phyloP scores from a whole-genome alignment of 2,329 filamentous ascomycete genomes.

The Curvularia eragrostidis region DNA sequence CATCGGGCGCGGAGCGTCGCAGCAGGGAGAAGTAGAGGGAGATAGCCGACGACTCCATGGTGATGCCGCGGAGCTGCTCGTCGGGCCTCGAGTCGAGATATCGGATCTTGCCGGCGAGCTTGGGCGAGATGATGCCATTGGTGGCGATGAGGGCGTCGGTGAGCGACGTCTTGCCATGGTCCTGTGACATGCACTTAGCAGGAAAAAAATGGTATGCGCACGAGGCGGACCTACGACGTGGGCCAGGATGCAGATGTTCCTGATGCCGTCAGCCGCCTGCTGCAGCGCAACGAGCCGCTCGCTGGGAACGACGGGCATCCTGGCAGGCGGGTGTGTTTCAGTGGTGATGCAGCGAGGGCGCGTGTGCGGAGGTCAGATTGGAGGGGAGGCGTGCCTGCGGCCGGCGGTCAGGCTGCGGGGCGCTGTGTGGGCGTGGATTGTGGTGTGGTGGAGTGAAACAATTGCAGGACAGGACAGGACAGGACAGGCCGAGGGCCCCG shows the following conservation, averaged over 20 bases:
- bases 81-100: conserved; percentile 96
- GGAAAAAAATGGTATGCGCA: conserved; percentile 51
- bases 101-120: conserved; percentile 95
- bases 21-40: conserved; percentile 95
- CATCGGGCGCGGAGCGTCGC: conserved; percentile 72
- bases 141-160: conserved; percentile 96
- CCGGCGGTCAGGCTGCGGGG: conserved; percentile 7
- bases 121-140: conserved; percentile 98
- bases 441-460: conserved; percentile 25
- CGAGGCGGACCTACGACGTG: conserved; percentile 17
- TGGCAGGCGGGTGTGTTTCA: conserved; percentile 8
- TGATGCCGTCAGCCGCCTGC: conserved; percentile 82
- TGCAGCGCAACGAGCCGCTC: conserved; percentile 92
- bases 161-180: conserved; percentile 97
- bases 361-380: conserved; percentile 10
- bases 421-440: conserved; percentile 19
- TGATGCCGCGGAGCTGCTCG: conserved; percentile 94
- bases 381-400: conserved; percentile 12
- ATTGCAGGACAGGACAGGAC: not conserved
- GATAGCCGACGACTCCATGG: conserved; percentile 99
- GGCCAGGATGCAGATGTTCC: conserved; percentile 64
- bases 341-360: not conserved
- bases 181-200: conserved; percentile 46
- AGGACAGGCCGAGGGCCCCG: not conserved
- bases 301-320: conserved; percentile 89